A percentile compares a stretch with the other conserved stretches of the same genome.
Evolutionary conservation across 1,284 basidiomycete species (phyloP).

Genomic region (Cryptococcus neoformans): DNA sequence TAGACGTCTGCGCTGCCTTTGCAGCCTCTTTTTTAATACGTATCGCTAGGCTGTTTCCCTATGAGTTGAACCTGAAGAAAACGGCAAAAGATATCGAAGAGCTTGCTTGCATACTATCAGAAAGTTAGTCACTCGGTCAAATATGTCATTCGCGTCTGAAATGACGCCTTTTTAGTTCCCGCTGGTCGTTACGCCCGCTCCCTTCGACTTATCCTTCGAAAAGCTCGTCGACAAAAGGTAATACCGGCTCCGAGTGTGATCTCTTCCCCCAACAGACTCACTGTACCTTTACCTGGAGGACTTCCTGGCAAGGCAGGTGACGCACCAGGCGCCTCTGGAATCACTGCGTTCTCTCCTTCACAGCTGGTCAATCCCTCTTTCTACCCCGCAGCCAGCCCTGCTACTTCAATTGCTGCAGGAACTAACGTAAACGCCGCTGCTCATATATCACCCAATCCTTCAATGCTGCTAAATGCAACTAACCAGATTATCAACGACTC

Average conservation of each 20-base stretch:
- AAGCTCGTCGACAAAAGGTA: slow-evolving; percentile 65
- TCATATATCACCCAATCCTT: slow-evolving; percentile 11
- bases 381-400: slow-evolving; percentile 6
- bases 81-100: slow-evolving; percentile 75
- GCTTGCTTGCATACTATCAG: slow-evolving; percentile 67
- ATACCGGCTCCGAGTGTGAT: slow-evolving; percentile 48
- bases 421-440: slow-evolving; percentile 3
- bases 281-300: slow-evolving; percentile 5
- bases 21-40: slow-evolving; percentile 83
- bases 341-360: slow-evolving; percentile 21
- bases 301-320: slow-evolving; percentile 4
- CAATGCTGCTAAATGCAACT: slow-evolving; percentile 26
- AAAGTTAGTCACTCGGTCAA: slow-evolving; percentile 55
- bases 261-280: slow-evolving; percentile 31
- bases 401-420: not conserved
- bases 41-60: slow-evolving; percentile 78
- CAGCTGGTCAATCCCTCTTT: slow-evolving; percentile 20
- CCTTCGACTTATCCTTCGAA: slow-evolving; percentile 78
- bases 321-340: not conserved
- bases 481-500: slow-evolving; percentile 43
- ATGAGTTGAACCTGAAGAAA: slow-evolving; percentile 72
- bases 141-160: too few relatives aligned
- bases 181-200: slow-evolving; percentile 85
- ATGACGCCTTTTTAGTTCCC: slow-evolving; percentile 58
- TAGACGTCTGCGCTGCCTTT: slow-evolving; percentile 85